A percentile compares a stretch with the other conserved stretches of the same genome.
Evolutionary conservation across 116 monocot genomes (phyloP).

Genomic region (Thalassia testudinum): DNA sequence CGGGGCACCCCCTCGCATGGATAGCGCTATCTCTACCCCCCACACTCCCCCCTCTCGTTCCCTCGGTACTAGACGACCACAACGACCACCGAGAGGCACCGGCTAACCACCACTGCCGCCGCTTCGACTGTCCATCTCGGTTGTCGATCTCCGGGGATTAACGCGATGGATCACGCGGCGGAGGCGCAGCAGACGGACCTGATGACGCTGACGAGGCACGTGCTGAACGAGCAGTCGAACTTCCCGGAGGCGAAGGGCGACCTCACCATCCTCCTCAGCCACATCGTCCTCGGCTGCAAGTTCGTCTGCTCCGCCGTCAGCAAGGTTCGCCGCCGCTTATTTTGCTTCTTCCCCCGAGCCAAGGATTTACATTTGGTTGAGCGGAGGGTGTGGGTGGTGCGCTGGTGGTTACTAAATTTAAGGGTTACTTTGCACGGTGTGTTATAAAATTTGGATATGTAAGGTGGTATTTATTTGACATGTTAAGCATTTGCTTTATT

Average conservation of each 20-base stretch:
- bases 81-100: not conserved
- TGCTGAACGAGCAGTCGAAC: constrained; percentile 82
- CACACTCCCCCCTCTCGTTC: constrained; percentile 5
- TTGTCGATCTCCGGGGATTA: no score
- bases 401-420: no score
- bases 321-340: constrained; percentile 69
- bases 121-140: no score
- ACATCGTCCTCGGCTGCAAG: constrained; percentile 99
- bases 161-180: constrained; percentile 80
- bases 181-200: constrained; percentile 82
- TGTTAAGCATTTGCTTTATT: no score
- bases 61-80: not conserved
- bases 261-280: constrained; percentile 74
- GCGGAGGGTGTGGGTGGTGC: no score
- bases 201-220: constrained; percentile 90
- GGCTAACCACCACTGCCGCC: not conserved
- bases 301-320: constrained; percentile 97
- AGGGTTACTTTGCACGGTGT: no score
- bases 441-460: no score
- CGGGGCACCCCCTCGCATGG: not conserved
- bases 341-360: no score
- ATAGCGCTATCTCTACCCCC: constrained; percentile 5
- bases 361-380: no score
- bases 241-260: constrained; percentile 69
- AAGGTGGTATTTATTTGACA: no score